A percentile compares a stretch with the other conserved stretches of the same genome.
Conservation (phyloP, 495 filamentous ascomycete species). For the Penicillium ochrochloron region DNA sequence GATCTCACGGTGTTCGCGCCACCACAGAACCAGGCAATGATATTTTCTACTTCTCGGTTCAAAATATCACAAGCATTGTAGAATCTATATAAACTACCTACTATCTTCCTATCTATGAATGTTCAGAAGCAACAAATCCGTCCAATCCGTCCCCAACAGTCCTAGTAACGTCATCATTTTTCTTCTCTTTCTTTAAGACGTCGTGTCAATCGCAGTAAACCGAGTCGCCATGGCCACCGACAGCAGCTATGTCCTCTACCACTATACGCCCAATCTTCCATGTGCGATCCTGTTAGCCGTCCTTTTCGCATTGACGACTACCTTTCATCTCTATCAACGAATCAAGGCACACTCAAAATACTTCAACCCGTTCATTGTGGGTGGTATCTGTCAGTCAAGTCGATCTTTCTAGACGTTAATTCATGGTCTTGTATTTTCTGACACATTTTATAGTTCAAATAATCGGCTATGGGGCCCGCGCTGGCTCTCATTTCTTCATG, state of each 20-base stretch:
- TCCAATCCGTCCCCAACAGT: not conserved
- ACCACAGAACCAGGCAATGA: not conserved
- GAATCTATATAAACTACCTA: not conserved
- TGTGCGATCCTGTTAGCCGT: conserved; percentile 15
- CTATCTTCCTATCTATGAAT: not conserved
- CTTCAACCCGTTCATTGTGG: conserved; percentile 62
- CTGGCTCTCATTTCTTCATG: conserved; percentile 29
- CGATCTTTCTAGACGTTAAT: not conserved
- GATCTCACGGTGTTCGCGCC: not conserved
- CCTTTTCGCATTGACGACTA: conserved; percentile 28
- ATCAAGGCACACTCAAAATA: conserved; percentile 59
- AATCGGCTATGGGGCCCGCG: conserved; percentile 57
- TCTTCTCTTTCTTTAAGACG: not conserved
- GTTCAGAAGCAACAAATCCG: not conserved
- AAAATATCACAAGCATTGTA: not conserved
- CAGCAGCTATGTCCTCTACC: conserved; percentile 14
- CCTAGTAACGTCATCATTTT: not conserved
- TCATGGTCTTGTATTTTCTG: not conserved
- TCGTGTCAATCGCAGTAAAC: not conserved
- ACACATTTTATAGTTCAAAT: conserved; percentile 48
- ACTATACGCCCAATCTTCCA: conserved; percentile 16
- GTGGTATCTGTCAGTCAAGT: conserved; percentile 55
- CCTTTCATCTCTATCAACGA: conserved; percentile 30
- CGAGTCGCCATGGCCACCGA: not conserved
- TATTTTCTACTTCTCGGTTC: not conserved